Evolutionary conservation across 345 rosid genomes (phyloP).

Genomic region (Eucalyptus polyanthemos): DNA sequence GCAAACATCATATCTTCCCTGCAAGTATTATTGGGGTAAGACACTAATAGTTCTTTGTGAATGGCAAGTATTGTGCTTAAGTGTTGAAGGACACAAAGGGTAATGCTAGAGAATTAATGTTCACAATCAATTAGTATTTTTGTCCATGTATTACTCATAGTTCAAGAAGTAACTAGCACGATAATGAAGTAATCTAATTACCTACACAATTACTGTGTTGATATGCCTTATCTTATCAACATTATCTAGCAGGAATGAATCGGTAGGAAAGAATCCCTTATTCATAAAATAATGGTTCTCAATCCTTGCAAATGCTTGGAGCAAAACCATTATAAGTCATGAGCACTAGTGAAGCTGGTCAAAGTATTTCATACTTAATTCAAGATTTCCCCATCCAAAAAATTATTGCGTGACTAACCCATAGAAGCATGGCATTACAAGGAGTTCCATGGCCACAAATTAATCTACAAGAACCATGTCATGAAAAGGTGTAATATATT

Average conservation of each 20-base stretch:
- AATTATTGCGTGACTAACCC: not conserved
- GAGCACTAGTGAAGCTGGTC: not conserved
- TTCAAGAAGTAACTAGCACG: not conserved
- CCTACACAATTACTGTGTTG: constrained; percentile 77
- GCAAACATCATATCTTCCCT: constrained; percentile 93
- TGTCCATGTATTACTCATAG: not conserved
- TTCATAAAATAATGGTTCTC: constrained; percentile 78
- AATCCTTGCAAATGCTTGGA: constrained; percentile 28
- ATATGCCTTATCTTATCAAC: constrained; percentile 82
- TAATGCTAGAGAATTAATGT: not conserved
- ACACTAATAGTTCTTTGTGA: not conserved
- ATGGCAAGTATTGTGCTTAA: not conserved
- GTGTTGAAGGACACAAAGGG: not conserved
- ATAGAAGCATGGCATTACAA: no score
- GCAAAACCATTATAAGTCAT: not conserved
- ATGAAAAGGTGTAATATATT: not conserved
- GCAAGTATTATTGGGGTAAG: not conserved
- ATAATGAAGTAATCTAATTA: not conserved
- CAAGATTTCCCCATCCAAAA: not conserved
- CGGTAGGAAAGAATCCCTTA: constrained; percentile 71
- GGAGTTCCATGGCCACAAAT: not conserved
- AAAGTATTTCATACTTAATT: not conserved
- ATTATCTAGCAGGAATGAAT: constrained; percentile 71
- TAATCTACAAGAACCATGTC: not conserved
- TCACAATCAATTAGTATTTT: not conserved